These are phyloP conservation scores for Mycena amicta DNA, from an alignment of 768 basidiomycete species.

Conservation along the genomic window DNA sequence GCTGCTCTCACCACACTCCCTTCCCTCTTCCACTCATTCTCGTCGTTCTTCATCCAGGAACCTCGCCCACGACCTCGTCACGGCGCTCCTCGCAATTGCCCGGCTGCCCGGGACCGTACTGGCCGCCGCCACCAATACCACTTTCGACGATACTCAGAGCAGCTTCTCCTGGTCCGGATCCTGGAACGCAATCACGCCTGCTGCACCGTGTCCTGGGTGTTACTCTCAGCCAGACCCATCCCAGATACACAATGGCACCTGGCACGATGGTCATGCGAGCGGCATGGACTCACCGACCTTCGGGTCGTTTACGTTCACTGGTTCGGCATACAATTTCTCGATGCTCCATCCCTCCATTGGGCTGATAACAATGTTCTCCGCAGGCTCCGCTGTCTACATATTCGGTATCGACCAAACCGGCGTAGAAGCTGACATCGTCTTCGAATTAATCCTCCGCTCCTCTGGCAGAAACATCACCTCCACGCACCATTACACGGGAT, in stretches of 20 bases:
- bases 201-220: constrained; percentile 8
- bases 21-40: too few species aligned
- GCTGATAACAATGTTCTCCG: too few species aligned
- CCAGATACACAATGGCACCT: not conserved
- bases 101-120: too few species aligned
- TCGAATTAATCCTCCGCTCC: constrained; percentile 7
- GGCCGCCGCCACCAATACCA: constrained; percentile 11
- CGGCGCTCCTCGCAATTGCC: too few species aligned
- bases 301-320: constrained; percentile 13
- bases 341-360: not conserved
- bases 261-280: constrained; percentile 15
- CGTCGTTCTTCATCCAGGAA: too few species aligned
- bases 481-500: constrained; percentile 13
- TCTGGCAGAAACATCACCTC: constrained; percentile 1
- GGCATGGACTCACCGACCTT: not conserved
- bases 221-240: constrained; percentile 7
- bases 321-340: not conserved
- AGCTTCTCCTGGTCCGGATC: constrained; percentile 11
- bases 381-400: constrained; percentile 19
- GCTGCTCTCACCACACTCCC: too few species aligned
- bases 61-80: too few species aligned
- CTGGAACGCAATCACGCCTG: constrained; percentile 11
- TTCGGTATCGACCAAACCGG: constrained; percentile 12
- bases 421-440: constrained; percentile 8
- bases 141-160: constrained; percentile 14